Percentiles rank a stretch among this genome's conserved stretches.
Evolutionary conservation across 192 early-diverging fungal species (phyloP).

Genomic region (Spizellomyces punctatus): DNA sequence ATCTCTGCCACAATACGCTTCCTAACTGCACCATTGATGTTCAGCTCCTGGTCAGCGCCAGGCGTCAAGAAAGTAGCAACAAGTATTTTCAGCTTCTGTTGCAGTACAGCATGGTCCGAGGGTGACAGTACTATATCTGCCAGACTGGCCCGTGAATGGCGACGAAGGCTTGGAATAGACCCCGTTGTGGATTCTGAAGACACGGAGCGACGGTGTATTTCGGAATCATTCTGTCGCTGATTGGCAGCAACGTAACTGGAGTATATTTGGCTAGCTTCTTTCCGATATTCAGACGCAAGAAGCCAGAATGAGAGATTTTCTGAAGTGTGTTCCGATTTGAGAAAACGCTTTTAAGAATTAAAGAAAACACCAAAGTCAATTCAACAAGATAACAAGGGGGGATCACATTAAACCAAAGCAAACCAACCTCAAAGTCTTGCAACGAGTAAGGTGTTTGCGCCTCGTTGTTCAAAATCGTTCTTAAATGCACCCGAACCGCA

Average conservation of each 20-base stretch:
- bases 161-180: not conserved
- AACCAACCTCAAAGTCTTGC: not conserved
- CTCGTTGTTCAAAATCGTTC: not conserved
- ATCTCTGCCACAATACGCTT: not conserved
- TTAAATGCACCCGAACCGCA: not conserved
- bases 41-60: not conserved
- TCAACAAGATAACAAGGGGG: not conserved
- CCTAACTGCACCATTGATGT: not conserved
- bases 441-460: not conserved
- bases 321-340: not conserved
- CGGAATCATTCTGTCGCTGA: not conserved
- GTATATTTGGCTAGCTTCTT: not conserved
- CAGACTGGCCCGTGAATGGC: not conserved
- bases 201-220: not conserved
- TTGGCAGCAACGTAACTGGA: not conserved
- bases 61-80: not conserved
- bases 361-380: not conserved
- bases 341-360: conserved; percentile 6
- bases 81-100: not conserved
- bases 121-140: not conserved
- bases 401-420: not conserved
- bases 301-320: conserved; percentile 7
- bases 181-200: not conserved
- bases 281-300: not conserved
- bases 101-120: not conserved